Conservation (phyloP, 202 grass and related monocot species). For the Schoenoplectus tabernaemontani region DNA sequence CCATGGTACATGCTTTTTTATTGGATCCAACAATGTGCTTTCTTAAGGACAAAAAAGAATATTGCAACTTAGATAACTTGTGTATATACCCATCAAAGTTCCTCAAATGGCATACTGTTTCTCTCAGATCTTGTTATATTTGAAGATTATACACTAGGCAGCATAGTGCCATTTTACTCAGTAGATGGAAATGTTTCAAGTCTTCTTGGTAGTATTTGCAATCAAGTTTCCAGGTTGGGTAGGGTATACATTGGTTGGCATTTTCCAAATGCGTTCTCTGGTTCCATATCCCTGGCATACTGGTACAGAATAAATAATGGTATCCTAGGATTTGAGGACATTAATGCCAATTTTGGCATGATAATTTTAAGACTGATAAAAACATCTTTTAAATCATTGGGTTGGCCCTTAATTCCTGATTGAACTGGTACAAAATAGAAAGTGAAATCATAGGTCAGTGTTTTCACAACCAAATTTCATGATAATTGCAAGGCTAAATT, state of each 20-base stretch:
- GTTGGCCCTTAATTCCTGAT: background rate
- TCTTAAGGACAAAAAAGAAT: too few relatives aligned
- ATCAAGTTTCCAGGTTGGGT: background rate
- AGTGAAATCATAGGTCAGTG: background rate
- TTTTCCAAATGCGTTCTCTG: background rate
- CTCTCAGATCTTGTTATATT: background rate
- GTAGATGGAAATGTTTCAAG: background rate
- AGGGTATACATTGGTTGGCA: background rate
- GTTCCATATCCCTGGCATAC: too few relatives aligned
- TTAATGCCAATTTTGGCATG: background rate
- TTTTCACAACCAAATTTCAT: too few relatives aligned
- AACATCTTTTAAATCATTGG: background rate
- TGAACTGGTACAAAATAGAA: background rate
- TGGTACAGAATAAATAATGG: background rate
- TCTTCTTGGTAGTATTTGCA: background rate
- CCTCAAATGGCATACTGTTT: background rate
- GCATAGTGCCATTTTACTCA: background rate
- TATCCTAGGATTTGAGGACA: background rate
- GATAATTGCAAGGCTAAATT: background rate
- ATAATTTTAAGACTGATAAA: background rate
- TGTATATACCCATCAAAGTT: background rate
- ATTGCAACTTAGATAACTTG: background rate
- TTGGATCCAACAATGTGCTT: too few relatives aligned
- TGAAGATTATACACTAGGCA: background rate
- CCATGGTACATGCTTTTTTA: slow-evolving; percentile 43